phyloP scores from a whole-genome alignment of 2,329 filamentous ascomycete genomes.

The Dendrostoma leiphaemia region DNA sequence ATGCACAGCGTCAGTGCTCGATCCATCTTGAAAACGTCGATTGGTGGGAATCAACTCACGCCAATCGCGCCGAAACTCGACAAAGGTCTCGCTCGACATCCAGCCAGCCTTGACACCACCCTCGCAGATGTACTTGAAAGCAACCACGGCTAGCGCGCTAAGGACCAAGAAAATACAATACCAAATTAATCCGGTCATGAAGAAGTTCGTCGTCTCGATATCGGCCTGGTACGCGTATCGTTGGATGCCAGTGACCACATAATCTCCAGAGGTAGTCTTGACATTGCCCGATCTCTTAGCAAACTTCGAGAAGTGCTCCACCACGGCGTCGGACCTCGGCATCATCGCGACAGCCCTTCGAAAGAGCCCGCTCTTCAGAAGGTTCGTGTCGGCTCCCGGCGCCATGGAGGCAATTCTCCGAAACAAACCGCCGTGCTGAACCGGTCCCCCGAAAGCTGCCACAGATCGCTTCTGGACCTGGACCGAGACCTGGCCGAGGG shows the following conservation, averaged over 20 bases:
- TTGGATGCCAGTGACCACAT: conserved; percentile 69
- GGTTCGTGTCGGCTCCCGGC: conserved; percentile 11
- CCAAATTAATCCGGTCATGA: conserved; percentile 80
- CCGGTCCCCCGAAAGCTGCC: conserved; percentile 31
- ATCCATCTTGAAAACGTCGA: neutral
- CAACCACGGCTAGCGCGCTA: conserved; percentile 64
- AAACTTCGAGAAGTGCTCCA: conserved; percentile 7
- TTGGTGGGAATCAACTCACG: conserved; percentile 40
- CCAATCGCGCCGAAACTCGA: conserved; percentile 87
- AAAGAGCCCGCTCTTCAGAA: conserved; percentile 41
- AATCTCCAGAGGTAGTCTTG: conserved; percentile 43
- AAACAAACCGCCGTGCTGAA: conserved; percentile 28
- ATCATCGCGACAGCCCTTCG: conserved; percentile 33
- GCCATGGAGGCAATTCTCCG: neutral
- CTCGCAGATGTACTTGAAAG: conserved; percentile 76
- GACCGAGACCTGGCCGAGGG: conserved; percentile 67
- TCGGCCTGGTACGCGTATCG: conserved; percentile 76
- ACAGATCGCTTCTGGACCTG: conserved; percentile 66
- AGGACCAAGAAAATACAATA: conserved; percentile 75
- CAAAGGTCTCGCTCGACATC: conserved; percentile 78
- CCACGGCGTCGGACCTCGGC: conserved; percentile 23
- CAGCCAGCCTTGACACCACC: conserved; percentile 65
- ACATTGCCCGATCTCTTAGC: conserved; percentile 29
- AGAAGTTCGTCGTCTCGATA: conserved; percentile 82
- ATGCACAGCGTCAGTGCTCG: neutral